These are phyloP conservation scores for Capsella rubella DNA, from an alignment of 441 rosid species.

Conservation along the genomic window DNA sequence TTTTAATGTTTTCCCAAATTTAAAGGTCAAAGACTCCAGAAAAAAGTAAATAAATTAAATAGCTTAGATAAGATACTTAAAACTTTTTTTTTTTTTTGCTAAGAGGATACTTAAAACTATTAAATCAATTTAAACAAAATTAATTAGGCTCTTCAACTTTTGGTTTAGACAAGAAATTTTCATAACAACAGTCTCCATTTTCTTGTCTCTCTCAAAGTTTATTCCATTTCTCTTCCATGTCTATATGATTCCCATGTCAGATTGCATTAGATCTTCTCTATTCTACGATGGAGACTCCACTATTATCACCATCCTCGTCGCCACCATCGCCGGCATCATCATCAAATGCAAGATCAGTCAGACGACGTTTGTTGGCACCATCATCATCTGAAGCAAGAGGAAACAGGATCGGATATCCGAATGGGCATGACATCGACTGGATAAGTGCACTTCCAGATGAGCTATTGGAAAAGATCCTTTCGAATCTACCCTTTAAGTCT, in stretches of 20 bases:
- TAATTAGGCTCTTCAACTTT: not conserved
- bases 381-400: not conserved
- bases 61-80: not conserved
- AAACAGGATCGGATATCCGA: not conserved
- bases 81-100: no score
- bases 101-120: not conserved
- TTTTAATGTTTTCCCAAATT: not conserved
- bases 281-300: not conserved
- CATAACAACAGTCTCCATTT: not conserved
- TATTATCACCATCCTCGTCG: not conserved
- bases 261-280: not conserved
- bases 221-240: slow-evolving; percentile 9
- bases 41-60: not conserved
- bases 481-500: not conserved
- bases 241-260: not conserved
- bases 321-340: not conserved
- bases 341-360: not conserved
- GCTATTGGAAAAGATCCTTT: not conserved
- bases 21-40: not conserved
- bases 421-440: not conserved
- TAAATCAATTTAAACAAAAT: not conserved
- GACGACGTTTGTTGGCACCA: not conserved
- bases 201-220: not conserved
- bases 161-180: not conserved
- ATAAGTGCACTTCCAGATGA: slow-evolving; percentile 29